Percentiles rank a stretch among this genome's conserved stretches.
Evolutionary conservation across 148 eudicot species (phyloP).

Genomic region (Rhododendron simsii): DNA sequence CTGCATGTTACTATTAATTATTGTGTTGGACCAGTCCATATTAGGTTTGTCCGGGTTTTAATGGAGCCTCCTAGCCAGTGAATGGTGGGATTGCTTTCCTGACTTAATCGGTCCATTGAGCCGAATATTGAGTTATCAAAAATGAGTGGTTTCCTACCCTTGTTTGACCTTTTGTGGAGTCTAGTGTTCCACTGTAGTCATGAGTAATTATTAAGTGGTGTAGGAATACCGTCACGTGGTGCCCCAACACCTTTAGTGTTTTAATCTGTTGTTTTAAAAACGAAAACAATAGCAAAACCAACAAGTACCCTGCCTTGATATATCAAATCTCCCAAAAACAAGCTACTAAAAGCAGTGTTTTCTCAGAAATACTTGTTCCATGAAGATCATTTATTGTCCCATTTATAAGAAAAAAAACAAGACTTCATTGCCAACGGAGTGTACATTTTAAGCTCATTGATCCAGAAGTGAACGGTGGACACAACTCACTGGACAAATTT

Average conservation of each 20-base stretch:
- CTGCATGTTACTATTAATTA: not conserved
- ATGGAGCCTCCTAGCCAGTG: not conserved
- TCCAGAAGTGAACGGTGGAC: not conserved
- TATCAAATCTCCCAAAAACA: not conserved
- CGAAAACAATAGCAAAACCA: not conserved
- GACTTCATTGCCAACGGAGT: not conserved
- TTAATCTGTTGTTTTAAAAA: too few relatives aligned
- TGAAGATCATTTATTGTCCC: not conserved
- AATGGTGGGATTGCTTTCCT: not conserved
- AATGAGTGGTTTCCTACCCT: not conserved
- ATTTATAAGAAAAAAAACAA: not conserved
- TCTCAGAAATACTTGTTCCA: not conserved
- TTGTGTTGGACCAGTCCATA: not conserved
- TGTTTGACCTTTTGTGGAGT: not conserved
- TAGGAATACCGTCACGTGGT: too few relatives aligned
- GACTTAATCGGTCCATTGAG: too few relatives aligned
- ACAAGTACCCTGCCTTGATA: not conserved
- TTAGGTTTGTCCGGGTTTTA: not conserved
- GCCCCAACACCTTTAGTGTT: too few relatives aligned
- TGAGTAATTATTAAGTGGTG: too few relatives aligned
- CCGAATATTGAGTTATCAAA: too few relatives aligned
- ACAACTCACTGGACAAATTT: conserved; percentile 43
- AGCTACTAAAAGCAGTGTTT: not conserved
- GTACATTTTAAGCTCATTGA: not conserved
- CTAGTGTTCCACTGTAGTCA: not conserved